Evolutionary conservation across 2,329 filamentous ascomycete species (phyloP).

Genomic region (Monosporascus sp.): DNA sequence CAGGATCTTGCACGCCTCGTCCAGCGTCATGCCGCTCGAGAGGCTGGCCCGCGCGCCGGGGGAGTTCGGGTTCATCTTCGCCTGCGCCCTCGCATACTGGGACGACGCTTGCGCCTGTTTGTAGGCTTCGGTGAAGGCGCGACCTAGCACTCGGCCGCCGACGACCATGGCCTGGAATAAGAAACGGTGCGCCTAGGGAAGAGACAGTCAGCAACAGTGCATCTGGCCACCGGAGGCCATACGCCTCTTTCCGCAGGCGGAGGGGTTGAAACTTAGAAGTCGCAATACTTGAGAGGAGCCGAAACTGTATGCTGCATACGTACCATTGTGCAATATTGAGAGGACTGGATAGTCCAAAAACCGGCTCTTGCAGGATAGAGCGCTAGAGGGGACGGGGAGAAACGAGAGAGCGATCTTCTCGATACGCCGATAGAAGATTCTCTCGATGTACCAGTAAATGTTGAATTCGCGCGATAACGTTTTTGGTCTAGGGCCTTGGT

Average conservation of each 20-base stretch:
- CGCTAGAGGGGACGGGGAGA: not conserved
- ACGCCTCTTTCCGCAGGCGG: too few species aligned
- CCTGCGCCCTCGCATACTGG: slow-evolving; percentile 70
- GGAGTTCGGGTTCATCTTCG: slow-evolving; percentile 48
- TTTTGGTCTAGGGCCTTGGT: not conserved
- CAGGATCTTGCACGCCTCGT: slow-evolving; percentile 95
- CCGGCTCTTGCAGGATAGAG: not conserved
- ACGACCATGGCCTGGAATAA: slow-evolving; percentile 90
- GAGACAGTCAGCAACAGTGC: slow-evolving; percentile 3
- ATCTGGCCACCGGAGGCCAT: not conserved
- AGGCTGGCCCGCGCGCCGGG: slow-evolving; percentile 33
- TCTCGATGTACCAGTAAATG: not conserved
- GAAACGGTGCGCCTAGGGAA: slow-evolving; percentile 82
- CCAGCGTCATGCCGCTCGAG: slow-evolving; percentile 76
- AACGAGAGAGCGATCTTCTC: not conserved
- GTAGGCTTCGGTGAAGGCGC: slow-evolving; percentile 90
- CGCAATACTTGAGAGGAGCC: not conserved
- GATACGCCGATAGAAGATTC: not conserved
- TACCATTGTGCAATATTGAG: not conserved
- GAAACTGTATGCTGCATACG: not conserved
- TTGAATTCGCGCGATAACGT: not conserved
- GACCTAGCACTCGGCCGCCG: slow-evolving; percentile 85
- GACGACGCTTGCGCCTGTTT: slow-evolving; percentile 88
- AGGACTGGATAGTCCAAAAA: not conserved
- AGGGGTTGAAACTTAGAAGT: too few species aligned